These are phyloP conservation scores for Nothophoma quercina DNA, from an alignment of 2,329 filamentous ascomycete species.

Conservation along the genomic window DNA sequence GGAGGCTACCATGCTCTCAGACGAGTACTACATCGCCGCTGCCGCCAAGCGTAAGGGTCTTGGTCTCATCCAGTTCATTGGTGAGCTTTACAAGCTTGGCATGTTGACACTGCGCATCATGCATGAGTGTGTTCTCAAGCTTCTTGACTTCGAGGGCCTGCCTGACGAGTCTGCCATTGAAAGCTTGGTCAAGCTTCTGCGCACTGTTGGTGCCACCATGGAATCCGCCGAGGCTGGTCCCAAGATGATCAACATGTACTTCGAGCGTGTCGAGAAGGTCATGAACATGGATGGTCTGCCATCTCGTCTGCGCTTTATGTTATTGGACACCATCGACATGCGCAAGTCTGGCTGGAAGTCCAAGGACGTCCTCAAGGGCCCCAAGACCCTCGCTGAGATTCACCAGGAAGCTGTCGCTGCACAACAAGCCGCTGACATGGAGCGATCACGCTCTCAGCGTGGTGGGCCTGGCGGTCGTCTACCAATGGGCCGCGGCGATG, in stretches of 20 bases:
- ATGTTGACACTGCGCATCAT: conserved; percentile 99
- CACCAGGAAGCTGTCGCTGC: conserved; percentile 81
- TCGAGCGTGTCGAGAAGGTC: conserved; percentile 84
- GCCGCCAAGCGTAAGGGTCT: conserved; percentile 96
- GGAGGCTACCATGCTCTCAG: conserved; percentile 85
- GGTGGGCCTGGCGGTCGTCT: conserved; percentile 77
- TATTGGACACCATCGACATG: conserved; percentile 91
- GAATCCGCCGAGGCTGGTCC: conserved; percentile 81
- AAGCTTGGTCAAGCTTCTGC: conserved; percentile 89
- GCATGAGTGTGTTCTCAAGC: conserved; percentile 97
- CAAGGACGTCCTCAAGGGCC: conserved; percentile 91
- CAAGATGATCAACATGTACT: conserved; percentile 92
- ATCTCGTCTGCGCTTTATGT: conserved; percentile 94
- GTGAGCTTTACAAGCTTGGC: conserved; percentile 96
- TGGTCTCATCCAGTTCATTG: conserved; percentile 98
- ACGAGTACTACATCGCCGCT: conserved; percentile 94
- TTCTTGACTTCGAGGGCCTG: conserved; percentile 91
- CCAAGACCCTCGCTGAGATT: conserved; percentile 94
- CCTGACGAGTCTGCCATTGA: conserved; percentile 97
- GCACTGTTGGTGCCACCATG: conserved; percentile 88
- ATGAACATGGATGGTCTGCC: conserved; percentile 76
- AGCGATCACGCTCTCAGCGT: conserved; percentile 64
- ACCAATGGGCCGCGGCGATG: conserved; percentile 82
- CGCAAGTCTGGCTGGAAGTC: conserved; percentile 79
- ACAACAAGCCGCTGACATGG: conserved; percentile 79